Conservation (phyloP, 768 basidiomycete genomes). For the Glaciozyma antarctica region DNA sequence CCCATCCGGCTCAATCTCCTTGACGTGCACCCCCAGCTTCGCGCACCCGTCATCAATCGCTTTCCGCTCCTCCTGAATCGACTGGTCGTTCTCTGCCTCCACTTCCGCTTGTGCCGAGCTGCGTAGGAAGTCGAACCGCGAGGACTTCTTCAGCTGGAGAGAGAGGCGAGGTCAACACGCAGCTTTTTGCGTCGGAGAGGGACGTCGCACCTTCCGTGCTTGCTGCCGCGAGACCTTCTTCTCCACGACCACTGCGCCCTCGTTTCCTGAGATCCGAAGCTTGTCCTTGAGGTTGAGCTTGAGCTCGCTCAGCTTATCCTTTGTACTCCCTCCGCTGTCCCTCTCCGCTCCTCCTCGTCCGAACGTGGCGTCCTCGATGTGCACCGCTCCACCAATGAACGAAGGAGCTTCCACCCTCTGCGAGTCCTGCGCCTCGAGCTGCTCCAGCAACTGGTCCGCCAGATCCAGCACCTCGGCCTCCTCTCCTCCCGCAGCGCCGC, state of each 20-base stretch:
- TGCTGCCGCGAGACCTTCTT: constrained; percentile 19
- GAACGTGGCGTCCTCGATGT: constrained; percentile 15
- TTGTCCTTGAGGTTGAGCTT: constrained; percentile 21
- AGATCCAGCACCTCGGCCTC: constrained; percentile 49
- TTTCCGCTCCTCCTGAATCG: constrained; percentile 54
- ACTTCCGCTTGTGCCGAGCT: constrained; percentile 57
- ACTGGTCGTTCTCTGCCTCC: constrained; percentile 57
- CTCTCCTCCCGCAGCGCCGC: constrained; percentile 25
- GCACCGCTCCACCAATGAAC: constrained; percentile 52
- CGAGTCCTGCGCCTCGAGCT: constrained; percentile 58
- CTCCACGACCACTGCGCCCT: constrained; percentile 4
- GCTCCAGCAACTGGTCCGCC: constrained; percentile 64
- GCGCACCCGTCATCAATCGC: constrained; percentile 60
- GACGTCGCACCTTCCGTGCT: constrained; percentile 18
- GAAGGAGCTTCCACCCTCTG: constrained; percentile 38
- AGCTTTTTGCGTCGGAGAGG: background rate
- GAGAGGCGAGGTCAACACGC: constrained; percentile 23
- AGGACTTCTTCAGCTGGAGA: constrained; percentile 40
- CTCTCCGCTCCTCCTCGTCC: background rate
- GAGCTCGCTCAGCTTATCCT: constrained; percentile 12
- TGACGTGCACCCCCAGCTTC: constrained; percentile 28
- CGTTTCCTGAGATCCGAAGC: constrained; percentile 8
- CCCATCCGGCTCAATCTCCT: constrained; percentile 82
- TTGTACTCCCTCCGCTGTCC: background rate
- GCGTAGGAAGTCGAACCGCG: constrained; percentile 54